Evolutionary conservation across 2,329 filamentous ascomycete genomes (phyloP), one percentile per base, ranked within the genome.

Genomic region (Xylariaceae sp.): DNA sequence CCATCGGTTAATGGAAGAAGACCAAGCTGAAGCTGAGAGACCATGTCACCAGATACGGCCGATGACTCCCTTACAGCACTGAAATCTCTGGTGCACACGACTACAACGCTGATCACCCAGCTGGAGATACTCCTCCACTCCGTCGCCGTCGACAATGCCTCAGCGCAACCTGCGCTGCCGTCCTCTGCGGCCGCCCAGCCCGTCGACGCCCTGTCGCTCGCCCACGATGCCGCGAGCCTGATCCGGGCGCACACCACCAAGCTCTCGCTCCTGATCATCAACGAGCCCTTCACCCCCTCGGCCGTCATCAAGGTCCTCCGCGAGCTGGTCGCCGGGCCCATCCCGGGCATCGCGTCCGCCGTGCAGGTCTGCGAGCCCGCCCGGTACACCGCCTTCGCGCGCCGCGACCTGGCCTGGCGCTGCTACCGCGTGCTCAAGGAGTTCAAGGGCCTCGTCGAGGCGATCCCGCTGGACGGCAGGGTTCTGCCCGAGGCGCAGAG

Each of bases 191-290:
- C 29, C 19, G 14, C 40, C n/a, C 29, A 51, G 11, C 39, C 55
- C n/a, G 43, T 75, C 52, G 59, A 82, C 43, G 68, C 77, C 8
- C 70, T 94, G 16, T 63, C 76, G 11, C 70, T 90, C 37, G 76
- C 89, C 21, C 72, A 75, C 47, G 81, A 89, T 49, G 73, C 83
- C 0, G 75, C 85, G 1, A 74, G 70, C 17, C 68, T 93, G 5
- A 75, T 94, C 38, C 80, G 77, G 54, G 85, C 88, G 0, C 87
- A 95, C 53, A 75, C 80, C 2, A 94, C 88, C 5, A 94, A 94
- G 43, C 70, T 95, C 17, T 90, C 85, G 0, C 78, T 95, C 1
- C 72, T 96, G 10, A 75, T 92, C 2, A 83, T 93, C 51, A 94
- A 85, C 51, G 74, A 85, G 13, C 89, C 90, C 1, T 93, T 94